Evolutionary conservation across 73 alveolate species (phyloP), one percentile per base, ranked within the genome.

Genomic region (Paramecium biaurelia): DNA sequence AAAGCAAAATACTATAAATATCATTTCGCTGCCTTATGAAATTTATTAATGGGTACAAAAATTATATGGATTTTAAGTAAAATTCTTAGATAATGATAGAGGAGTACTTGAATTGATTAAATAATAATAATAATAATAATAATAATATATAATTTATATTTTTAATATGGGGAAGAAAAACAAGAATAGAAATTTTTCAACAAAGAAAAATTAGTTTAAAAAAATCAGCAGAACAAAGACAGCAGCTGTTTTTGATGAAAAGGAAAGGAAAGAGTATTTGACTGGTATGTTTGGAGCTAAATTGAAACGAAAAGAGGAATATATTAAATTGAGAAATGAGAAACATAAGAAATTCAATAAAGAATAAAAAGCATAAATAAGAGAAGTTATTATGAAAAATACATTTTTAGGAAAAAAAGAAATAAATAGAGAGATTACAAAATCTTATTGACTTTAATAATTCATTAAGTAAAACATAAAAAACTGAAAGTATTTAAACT

Each of bases 271-370:
- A 8, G 42, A 79, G 9, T 79, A 79, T 21, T 18, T 79, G 47
- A 42, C 18, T 9, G 90, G 90, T 37, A 42, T 79, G 90, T 20
- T 79, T 30, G 90, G 90, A 24, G 90, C 90, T 47, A 79, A 79
- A 45, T 23, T 43, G 23, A 79, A 34, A 47, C 18, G 90, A 45
- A 79, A 79, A 63, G 74, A 79, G 30, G 90, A 79, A 41, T 79
- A 79, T 23, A 79, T 79, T 4, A 79, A 79, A 79, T 37, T 79
- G 35, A 43, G 56, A 47, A 47, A 79, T 41, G 90, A 79, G 15
- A 79, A 45, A 79, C 47, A 79, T 12, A 79, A 79, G 90, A 32
- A 79, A 79, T 79, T 79, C 14, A 42, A 38, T 41, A 42, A 42
- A 45, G 90, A 79, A 42, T 47, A 79, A 20, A 79, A 47, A 42